Base-by-base conservation (phyloP, 1,139 yeast species). In the Casaregolazyma lundiana region DNA sequence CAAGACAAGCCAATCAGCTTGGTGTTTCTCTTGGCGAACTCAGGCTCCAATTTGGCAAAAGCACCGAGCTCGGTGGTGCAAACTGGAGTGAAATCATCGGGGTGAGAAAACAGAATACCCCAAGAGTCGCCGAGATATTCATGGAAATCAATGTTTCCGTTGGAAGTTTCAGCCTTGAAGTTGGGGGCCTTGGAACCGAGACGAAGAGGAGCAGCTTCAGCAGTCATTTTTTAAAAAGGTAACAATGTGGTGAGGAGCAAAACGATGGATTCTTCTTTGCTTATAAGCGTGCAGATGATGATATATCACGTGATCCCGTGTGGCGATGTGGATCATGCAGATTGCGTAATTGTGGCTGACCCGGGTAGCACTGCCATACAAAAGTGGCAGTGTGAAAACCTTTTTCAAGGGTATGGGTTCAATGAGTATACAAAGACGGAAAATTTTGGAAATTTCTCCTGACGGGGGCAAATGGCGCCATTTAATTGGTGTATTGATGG, bases 11-110 rank as follows among this genome's bases (percentile, higher is more conserved):
- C 95, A 64, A 85, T 75, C 63, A 86, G 73, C 72, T 85, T 84
- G 58, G 82, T 86, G 47, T 76, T 77, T 66, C 95, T 78, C 71
- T 80, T 77, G 63, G 81, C 73, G 65, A 86, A 86, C 68, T 86
- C 94, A 41, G 87, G 87, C 70, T 84, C 86, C 63, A 86, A 75
- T 65, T 82, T 80, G 59, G 92, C 89, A 60, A 86, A 84, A 8
- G 94, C 95, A 53, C 95, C 95, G 55, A 86, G 75, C 71, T 86
- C 95, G 50, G 95, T 86, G 56, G 95, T 86, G 71, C 95, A 86
- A 45, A 86, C 92, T 46, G 95, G 95, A 43, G 95, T 86, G 73
- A 81, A 84, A 63, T 84, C 94, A 62, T 81, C 94, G 52, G 95
- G 95, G 68, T 86, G 95, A 35, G 90, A 81, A 71, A 86, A 86